Evolutionary conservation across 345 rosid genomes (phyloP), one percentile per base, ranked within the genome.

Genomic region (Ricinus communis): DNA sequence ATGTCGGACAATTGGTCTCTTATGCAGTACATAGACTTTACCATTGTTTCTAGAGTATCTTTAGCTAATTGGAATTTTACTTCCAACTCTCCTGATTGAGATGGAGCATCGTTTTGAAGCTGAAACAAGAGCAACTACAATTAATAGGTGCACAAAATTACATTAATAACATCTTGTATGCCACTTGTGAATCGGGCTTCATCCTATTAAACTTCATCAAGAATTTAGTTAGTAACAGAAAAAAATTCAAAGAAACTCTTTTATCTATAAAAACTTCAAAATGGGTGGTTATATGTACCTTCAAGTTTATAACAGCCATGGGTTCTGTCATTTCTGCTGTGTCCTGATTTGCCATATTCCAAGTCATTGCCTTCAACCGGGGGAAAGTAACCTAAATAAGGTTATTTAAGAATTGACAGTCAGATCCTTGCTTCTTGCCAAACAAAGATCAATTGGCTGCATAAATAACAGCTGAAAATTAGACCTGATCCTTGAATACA

Each of bases 351-450:
- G 70, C 86, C 87, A 83, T 71, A 74, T 80, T 82, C 88, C 87
- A 85, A 61, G 87, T 79, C 88, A 86, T 81, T 14, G 84, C 85
- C 84, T 84, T 88, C 77, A 87, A 74, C 24, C 79, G 77, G 8
- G 87, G 89, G 43, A 82, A 59, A 62, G 70, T 47, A 25, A 61
- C 88, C 93, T 87, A 82, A 71, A 76, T 0, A 53, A 4, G 15
- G 59, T 36, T 46, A 71, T 30, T 65, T 33, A 8, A 30, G 40
- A 14, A 31, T 0, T 33, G 14, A 41, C 6, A 2, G 43, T 60
- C 38, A 71, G 62, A 65, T 46, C 49, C 19, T 15, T 18, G 53
- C 6, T 30, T 47, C 22, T 33, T 36, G 62, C 46, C 40, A 14
- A 22, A 31, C 15, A 71, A 53, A 52, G 69, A 68, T 75, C 11